These are phyloP conservation scores for Hibiscus trionum DNA, from an alignment of 345 rosid species.

Conservation along the genomic window DNA sequence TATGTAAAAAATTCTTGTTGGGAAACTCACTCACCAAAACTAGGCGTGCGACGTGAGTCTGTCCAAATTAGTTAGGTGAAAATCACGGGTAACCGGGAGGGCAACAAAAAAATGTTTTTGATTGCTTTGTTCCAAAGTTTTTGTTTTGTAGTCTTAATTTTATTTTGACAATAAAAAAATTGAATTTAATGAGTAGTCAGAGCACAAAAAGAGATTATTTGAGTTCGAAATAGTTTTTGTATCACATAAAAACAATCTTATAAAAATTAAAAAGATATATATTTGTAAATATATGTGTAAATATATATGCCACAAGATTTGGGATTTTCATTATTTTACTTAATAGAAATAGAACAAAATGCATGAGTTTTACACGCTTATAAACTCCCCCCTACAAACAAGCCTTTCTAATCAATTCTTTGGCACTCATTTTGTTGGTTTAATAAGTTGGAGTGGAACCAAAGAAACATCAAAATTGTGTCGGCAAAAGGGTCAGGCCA, in stretches of 20 bases:
- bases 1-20: no score
- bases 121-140: neutral
- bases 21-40: no score
- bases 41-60: no score
- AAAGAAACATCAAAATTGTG: neutral
- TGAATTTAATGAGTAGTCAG: no score
- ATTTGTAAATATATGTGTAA: no score
- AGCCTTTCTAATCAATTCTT: neutral
- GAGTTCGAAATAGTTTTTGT: no score
- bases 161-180: no score
- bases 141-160: neutral
- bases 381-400: neutral
- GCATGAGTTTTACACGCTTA: neutral
- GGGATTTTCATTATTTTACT: neutral
- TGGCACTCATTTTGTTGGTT: neutral
- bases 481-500: neutral
- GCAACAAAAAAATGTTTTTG: neutral
- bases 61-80: no score
- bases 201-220: no score
- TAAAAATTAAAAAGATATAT: no score
- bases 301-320: neutral
- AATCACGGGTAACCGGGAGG: fast-evolving
- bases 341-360: neutral
- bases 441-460: neutral
- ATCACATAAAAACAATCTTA: neutral